Base-by-base conservation (phyloP, 768 basidiomycete genomes). In the Dendrothele bispora region DNA sequence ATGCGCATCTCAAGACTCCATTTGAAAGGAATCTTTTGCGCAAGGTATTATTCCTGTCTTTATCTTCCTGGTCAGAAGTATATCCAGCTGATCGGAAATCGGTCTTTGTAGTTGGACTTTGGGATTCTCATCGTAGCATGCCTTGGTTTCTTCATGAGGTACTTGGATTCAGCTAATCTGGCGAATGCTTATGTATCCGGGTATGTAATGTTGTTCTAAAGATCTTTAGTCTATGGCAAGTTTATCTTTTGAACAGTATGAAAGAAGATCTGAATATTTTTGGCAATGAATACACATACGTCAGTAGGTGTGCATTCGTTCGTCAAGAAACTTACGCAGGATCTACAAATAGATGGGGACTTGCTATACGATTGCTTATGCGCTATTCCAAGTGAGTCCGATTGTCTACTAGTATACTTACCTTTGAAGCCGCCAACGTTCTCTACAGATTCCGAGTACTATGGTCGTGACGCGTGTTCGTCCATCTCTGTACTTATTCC, bases 241-340 rank as follows among this genome's bases (percentile, higher is more conserved):
- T 21, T 8, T 8, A 38, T 36, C 26, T 36, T 34, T 36, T 53
- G 8, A 47, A 45, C 38, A 56, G 57, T 8, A 61, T 61, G 60
- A 59, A 59, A 28, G 58, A 61, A 32, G 58, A 61, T 18, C 22
- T 61, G 21, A 29, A 48, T n/a, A 57, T 61, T 18, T 46, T 49
- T 29, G 60, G 57, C 7, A 61, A 61, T 22, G 48, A 61, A 36
- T 61, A 54, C 49, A 61, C 60, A 21, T 61, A 52, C 34, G 59
- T 46, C 35, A 5, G 21, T 29, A 3, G 8, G n/a, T 25, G 7
- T 7, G 7, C 27, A 22, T 28, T 49, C 29, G 30, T n/a, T n/a
- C n/a, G 34, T 5, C 4, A 20, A 12, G 14, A 2, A 39, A 18
- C 37, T 24, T 42, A 18, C n/a, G 50, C 39, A 32, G 7, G 11